Base-by-base conservation (phyloP, 169 alveolate genomes). In the Plasmodium sp. region DNA sequence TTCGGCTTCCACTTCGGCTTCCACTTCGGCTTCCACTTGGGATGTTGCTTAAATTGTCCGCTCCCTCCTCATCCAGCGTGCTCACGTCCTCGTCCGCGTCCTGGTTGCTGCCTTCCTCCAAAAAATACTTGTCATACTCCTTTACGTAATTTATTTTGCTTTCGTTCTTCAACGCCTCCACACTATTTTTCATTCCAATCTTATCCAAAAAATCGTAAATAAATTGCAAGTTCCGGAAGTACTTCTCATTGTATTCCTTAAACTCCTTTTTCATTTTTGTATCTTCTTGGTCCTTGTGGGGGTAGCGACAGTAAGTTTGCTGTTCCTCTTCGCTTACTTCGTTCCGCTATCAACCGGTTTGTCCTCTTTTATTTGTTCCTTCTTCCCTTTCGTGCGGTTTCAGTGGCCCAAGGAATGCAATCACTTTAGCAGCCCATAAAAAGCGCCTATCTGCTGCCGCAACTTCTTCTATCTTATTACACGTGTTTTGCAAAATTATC, bases 161-260 rank as follows among this genome's bases (percentile, higher is more conserved):
- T 67, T 88, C 94, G 18, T 88, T 88, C 82, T 62, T 88, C 58
- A 88, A 51, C 16, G 72, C 91, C 33, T 81, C 56, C 43, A 88
- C 41, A 67, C 94, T 88, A 39, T 80, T 88, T 62, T 88, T 67
- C 94, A 88, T 88, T 88, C 94, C 94, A 58, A 58, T 41, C 54
- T 77, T 80, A 31, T 88, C 83, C 83, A 88, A 67, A 67, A 88
- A 88, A 80, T 88, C 94, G 79, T 88, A 88, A 34, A 88, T 81
- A 79, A 88, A 88, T 80, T 88, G 94, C 14, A 88, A 18, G 51
- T 88, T 88, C 43, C 94, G 81, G 43, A 88, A 88, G 72, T 58
- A 62, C 73, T 88, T 88, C 54, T 88, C 83, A 62, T 88, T 88
- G 56, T 88, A 88, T 79, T 88, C 94, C 51, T 56, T 81, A 51